These are phyloP conservation scores for Solanum pimpinellifolium DNA, from an alignment of 257 asterid genomes.

Conservation along the genomic window DNA sequence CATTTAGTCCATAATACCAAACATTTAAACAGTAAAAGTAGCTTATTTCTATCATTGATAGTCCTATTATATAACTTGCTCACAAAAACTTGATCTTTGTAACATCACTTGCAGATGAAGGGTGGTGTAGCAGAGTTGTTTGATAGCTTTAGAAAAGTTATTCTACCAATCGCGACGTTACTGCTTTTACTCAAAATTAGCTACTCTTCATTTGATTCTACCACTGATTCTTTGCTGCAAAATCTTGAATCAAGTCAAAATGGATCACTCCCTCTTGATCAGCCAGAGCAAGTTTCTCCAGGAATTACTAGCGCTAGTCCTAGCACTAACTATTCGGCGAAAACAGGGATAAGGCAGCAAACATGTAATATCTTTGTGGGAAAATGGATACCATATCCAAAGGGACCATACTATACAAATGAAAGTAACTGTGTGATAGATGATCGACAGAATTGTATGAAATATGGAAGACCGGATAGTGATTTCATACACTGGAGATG, in stretches of 20 bases:
- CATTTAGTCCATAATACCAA: neutral
- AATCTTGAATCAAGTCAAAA: neutral
- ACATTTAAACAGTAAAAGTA: neutral
- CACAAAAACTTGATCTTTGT: neutral
- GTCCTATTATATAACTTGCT: neutral
- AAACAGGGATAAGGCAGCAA: neutral
- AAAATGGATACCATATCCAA: slow-evolving; percentile 2
- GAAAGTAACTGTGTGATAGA: slow-evolving; percentile 5
- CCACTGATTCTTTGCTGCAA: neutral
- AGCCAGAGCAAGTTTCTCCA: neutral
- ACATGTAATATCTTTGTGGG: slow-evolving; percentile 9
- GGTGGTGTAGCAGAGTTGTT: neutral
- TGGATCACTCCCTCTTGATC: neutral
- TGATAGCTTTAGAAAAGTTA: neutral
- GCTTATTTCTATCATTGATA: neutral
- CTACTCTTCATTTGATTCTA: neutral
- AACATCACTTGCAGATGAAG: slow-evolving; percentile 3
- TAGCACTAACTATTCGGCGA: neutral
- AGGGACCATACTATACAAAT: slow-evolving; percentile 8
- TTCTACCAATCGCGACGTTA: slow-evolving; percentile 5
- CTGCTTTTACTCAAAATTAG: neutral
- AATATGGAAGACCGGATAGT: slow-evolving; percentile 9
- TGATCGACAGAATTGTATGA: slow-evolving; percentile 19
- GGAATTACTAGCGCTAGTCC: neutral
- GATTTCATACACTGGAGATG: slow-evolving; percentile 16